phyloP scores from a whole-genome alignment of 495 filamentous ascomycete species.

The Podospora anserina region DNA sequence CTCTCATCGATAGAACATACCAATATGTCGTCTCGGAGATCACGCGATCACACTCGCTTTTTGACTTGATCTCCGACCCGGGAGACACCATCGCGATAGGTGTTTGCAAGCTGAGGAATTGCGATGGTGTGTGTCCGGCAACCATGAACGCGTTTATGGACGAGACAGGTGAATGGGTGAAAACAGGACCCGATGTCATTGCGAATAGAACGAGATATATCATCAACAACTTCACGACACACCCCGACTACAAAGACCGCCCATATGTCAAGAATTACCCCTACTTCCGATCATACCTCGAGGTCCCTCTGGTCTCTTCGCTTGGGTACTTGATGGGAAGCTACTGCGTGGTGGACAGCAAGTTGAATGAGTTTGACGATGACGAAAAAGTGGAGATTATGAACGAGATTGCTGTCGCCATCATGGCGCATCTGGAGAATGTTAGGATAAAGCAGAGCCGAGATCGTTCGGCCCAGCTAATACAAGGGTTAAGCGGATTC shows the following conservation, averaged over 20 bases:
- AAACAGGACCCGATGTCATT: constrained; percentile 24
- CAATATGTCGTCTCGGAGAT: constrained; percentile 45
- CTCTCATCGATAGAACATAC: constrained; percentile 34
- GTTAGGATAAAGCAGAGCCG: constrained; percentile 33
- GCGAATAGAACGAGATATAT: constrained; percentile 27
- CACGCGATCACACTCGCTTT: constrained; percentile 25
- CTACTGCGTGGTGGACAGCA: constrained; percentile 38
- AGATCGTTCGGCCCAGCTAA: constrained; percentile 38
- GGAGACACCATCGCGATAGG: constrained; percentile 31
- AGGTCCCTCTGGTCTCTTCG: constrained; percentile 35
- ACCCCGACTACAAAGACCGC: constrained; percentile 36
- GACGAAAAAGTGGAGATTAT: constrained; percentile 35
- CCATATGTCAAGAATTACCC: constrained; percentile 27
- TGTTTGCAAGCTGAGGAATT: constrained; percentile 26
- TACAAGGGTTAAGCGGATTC: constrained; percentile 39
- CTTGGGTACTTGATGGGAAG: constrained; percentile 31
- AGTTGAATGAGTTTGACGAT: constrained; percentile 29
- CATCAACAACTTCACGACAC: constrained; percentile 36
- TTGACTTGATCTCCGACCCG: constrained; percentile 10
- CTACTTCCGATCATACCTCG: constrained; percentile 29
- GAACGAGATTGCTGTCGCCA: constrained; percentile 39
- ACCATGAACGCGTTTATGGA: constrained; percentile 43
- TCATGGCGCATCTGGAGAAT: constrained; percentile 47
- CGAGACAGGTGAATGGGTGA: constrained; percentile 27
- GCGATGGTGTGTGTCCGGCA: constrained; percentile 32